Base-by-base conservation (phyloP, 768 basidiomycete genomes). In the Plicaturopsis crispa region DNA sequence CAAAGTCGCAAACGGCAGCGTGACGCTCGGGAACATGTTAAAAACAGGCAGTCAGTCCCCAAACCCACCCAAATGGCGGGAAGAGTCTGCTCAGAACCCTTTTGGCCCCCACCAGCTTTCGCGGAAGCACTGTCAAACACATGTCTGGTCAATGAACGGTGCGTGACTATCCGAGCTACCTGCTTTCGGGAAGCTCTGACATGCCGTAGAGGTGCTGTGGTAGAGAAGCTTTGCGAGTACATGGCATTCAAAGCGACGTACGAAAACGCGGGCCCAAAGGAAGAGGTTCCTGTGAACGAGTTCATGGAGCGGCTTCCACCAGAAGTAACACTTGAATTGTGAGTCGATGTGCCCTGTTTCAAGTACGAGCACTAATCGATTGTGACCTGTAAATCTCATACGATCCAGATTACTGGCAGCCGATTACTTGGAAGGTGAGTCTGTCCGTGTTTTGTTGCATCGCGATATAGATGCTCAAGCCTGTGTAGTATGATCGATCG, bases 261-360 rank as follows among this genome's bases (percentile, higher is more conserved):
- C 53, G 78, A 82, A 44, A 70, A 72, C n/a, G 66, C 64, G 2
- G 75, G 72, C 1, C 63, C 75, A 5, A 87, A 80, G 46, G 88
- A 91, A 49, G 86, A 90, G 35, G 65, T 85, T 16, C 88, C 90
- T 3, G 52, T 74, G 2, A 65, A 71, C 16, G 91, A 96, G 48
- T 83, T 91, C 46, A 59, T 72, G 45, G 89, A 93, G 46, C 73
- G 92, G 14, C 72, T 97, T 36, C 79, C 80, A 1, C 87, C 87
- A 1, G 91, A 94, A 56, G 74, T 96, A 33, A 85, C 86, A 1
- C 60, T 97, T 5, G 92, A 96, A 57, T 58, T 94, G 92, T 96
- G 48, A 54, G 88, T 75, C 5, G 32, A 12, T 33, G 20, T n/a
- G 32, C 34, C 12, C 12, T 6, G 14, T 34, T 24, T 17, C 33